Conservation (phyloP, 768 basidiomycete genomes). For the Lactarius psammicola region DNA sequence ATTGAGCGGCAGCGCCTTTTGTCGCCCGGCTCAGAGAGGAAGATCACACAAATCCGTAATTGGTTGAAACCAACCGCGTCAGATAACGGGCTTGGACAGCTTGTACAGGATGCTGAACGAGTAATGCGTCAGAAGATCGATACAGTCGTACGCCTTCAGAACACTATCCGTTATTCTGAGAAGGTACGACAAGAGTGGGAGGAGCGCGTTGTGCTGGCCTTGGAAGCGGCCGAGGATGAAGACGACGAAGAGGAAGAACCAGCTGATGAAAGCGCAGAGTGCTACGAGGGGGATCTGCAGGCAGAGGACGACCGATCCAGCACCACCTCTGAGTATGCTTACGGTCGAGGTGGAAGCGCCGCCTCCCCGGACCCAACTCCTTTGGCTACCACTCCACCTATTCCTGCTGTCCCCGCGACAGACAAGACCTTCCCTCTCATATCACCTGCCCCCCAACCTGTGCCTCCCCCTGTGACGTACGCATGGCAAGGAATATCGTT, state of each 20-base stretch:
- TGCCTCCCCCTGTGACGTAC: conserved; percentile 36
- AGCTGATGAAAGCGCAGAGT: conserved; percentile 29
- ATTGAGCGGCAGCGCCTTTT: conserved; percentile 90
- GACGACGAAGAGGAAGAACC: conserved; percentile 44
- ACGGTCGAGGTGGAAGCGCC: conserved; percentile 36
- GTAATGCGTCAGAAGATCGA: conserved; percentile 93
- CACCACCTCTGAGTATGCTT: conserved; percentile 65
- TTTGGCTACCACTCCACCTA: conserved; percentile 53
- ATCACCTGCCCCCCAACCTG: conserved; percentile 32
- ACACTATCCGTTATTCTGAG: conserved; percentile 95
- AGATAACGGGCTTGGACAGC: conserved; percentile 77
- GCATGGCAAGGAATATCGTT: conserved; percentile 45
- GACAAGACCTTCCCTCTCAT: conserved; percentile 23
- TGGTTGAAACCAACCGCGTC: conserved; percentile 88
- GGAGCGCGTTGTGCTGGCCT: conserved; percentile 70
- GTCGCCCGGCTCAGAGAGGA: conserved; percentile 85
- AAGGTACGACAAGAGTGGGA: conserved; percentile 98
- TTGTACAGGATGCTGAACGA: conserved; percentile 85
- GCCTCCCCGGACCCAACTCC: conserved; percentile 67
- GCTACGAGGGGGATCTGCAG: conserved; percentile 28
- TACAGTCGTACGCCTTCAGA: conserved; percentile 93
- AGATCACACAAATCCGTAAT: conserved; percentile 75
- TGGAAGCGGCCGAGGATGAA: conserved; percentile 57
- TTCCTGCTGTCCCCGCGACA: conserved; percentile 29
- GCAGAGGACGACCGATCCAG: conserved; percentile 53